Conservation (phyloP, 257 asterid species). For the Solanum lignicaule region DNA sequence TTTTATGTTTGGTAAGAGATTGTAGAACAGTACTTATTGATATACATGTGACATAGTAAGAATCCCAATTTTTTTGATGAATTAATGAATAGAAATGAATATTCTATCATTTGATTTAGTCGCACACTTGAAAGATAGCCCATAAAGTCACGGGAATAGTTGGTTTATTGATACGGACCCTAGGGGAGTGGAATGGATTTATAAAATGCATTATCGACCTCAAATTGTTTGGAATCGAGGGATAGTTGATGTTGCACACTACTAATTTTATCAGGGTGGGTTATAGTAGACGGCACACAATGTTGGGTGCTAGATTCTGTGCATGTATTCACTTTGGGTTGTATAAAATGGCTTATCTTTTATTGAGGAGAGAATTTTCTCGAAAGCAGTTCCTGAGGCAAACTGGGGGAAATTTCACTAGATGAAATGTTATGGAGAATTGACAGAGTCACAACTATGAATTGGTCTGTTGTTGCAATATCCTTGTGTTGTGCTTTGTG, state of each 20-base stretch:
- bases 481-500: neutral
- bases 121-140: neutral
- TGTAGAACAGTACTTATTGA: neutral
- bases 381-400: neutral
- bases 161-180: neutral
- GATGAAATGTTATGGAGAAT: neutral
- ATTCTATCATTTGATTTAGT: neutral
- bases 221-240: neutral
- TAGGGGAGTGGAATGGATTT: neutral
- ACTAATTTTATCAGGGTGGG: neutral
- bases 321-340: neutral
- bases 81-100: neutral
- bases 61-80: no score
- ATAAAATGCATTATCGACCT: no score
- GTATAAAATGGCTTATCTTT: neutral
- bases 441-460: neutral
- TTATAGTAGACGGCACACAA: neutral
- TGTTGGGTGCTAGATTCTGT: neutral
- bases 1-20: neutral
- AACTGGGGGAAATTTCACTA: neutral
- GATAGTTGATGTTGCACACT: neutral
- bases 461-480: neutral
- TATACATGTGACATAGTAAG: neutral
- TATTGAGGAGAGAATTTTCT: neutral
- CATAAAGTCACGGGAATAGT: neutral